Evolutionary conservation across 2,329 filamentous ascomycete genomes (phyloP), one percentile per base, ranked within the genome.

Genomic region (Aspergillus jensenii): DNA sequence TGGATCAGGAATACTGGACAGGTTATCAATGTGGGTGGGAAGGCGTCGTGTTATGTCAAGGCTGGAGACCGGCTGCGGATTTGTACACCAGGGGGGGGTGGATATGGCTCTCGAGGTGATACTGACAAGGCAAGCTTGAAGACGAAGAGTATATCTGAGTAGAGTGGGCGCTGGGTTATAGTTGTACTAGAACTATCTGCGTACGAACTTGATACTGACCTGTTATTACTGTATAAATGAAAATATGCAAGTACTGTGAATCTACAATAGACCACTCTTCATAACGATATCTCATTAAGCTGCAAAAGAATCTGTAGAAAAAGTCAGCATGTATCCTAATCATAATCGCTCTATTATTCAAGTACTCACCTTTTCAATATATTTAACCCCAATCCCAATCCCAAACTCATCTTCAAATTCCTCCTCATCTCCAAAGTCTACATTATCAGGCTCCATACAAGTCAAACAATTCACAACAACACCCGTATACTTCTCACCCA

Each of bases 351-450:
- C 0, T 31, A 9, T 31, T 8, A 8, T 4, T 4, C 3, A 31
- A 31, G 27, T 9, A 31, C 52, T 55, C 4, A 52, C 49, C 48
- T 57, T 57, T 33, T 57, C 55, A 31, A 57, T 47, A 52, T 52
- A 57, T 21, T 31, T 31, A 3, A 57, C 43, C 27, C 40, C 55
- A 23, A 57, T 35, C 7, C 39, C 8, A 37, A 57, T 41, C 17
- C 48, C 49, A 57, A 41, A 41, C 3, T 33, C 41, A 48, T 57
- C 55, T 23, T 57, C 14, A 33, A 57, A 55, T 3, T 55, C 33
- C 3, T 14, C 48, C 35, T 55, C 43, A 31, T 52, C 43, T 3
- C 55, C 27, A 52, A 57, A 57, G n/a, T 52, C 33, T 4, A 31
- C 40, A 17, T 57, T 46, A 3, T 31, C 35, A 4, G 19, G 15